Conservation (phyloP, 495 filamentous ascomycete species). For the Bacidia rubella region DNA sequence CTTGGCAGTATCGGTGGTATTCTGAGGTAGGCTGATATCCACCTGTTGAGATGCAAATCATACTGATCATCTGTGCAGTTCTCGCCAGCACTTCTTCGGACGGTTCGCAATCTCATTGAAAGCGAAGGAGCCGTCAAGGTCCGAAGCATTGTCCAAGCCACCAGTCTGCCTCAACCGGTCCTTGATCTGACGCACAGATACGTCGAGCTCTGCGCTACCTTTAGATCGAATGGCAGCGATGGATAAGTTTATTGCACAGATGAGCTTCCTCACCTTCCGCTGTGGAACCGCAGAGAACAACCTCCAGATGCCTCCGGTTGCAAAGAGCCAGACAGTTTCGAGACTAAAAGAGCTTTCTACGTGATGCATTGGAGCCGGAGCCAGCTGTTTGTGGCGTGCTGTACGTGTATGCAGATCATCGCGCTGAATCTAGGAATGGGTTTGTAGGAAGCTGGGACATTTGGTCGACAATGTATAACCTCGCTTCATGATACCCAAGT, state of each 20-base stretch:
- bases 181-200: conserved; percentile 94
- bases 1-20: conserved; percentile 99
- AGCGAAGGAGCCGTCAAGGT: conserved; percentile 97
- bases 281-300: no score
- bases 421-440: not conserved
- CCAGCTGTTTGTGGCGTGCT: no score
- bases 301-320: no score
- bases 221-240: conserved; percentile 88
- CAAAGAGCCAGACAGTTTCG: no score
- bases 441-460: not conserved
- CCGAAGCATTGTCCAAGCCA: conserved; percentile 90
- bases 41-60: not conserved
- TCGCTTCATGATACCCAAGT: not conserved
- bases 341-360: no score
- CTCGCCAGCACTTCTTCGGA: conserved; percentile 73
- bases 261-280: not conserved
- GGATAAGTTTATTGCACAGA: conserved; percentile 33
- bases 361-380: no score
- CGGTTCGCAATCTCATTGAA: conserved; percentile 84
- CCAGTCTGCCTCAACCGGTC: conserved; percentile 80
- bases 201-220: conserved; percentile 82
- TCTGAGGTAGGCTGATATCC: conserved; percentile 51
- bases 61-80: conserved; percentile 41
- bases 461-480: not conserved
- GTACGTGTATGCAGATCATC: not conserved